phyloP scores from a whole-genome alignment of 164 flowering plant genomes.

The Nymphaea colorata region DNA sequence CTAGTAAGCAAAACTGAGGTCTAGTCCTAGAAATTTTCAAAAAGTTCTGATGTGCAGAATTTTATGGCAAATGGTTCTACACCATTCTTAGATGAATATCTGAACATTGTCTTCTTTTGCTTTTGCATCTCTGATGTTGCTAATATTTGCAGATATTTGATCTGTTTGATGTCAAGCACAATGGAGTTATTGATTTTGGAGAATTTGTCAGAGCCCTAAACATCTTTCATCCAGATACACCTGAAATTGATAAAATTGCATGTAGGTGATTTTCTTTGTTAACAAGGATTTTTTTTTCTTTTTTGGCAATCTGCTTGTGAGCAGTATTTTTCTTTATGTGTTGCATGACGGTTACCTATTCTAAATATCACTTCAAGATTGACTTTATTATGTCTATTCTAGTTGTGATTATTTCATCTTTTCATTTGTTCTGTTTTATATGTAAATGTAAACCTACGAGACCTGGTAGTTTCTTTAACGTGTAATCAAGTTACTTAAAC shows the following conservation, averaged over 20 bases:
- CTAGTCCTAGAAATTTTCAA: neutral
- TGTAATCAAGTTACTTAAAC: neutral
- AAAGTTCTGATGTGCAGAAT: neutral
- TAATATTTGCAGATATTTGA: constrained; percentile 53
- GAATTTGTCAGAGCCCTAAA: constrained; percentile 77
- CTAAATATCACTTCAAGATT: neutral
- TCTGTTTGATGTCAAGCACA: constrained; percentile 61
- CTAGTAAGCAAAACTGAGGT: neutral
- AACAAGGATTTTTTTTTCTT: neutral
- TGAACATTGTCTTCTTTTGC: neutral
- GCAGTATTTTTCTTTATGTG: neutral
- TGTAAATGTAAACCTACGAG: too few relatives aligned
- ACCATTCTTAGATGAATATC: neutral
- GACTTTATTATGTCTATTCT: neutral
- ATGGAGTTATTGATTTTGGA: constrained; percentile 90
- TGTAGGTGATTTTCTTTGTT: constrained; percentile 34
- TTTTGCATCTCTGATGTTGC: neutral
- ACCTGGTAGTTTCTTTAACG: too few relatives aligned
- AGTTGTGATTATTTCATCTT: neutral
- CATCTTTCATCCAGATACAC: constrained; percentile 71
- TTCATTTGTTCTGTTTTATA: too few relatives aligned
- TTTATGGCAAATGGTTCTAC: neutral
- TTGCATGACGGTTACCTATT: neutral
- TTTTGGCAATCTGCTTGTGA: neutral
- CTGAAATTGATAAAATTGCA: constrained; percentile 40